phyloP scores from a whole-genome alignment of 2,329 filamentous ascomycete species.

The Pleurostoma richardsiae region DNA sequence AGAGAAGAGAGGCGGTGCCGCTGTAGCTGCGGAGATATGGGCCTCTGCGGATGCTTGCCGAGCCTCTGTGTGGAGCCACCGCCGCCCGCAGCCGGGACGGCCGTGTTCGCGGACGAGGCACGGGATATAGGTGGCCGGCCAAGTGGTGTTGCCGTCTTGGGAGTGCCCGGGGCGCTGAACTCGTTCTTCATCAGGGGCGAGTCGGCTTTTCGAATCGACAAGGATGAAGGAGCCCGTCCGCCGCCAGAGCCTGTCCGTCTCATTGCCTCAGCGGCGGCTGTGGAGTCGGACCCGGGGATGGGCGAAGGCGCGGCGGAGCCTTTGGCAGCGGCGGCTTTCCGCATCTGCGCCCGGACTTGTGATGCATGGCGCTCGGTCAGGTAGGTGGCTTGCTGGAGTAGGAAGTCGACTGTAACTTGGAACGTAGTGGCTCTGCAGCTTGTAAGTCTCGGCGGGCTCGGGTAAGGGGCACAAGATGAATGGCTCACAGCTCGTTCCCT shows the following conservation, averaged over 20 bases:
- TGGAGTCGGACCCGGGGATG: constrained; percentile 42
- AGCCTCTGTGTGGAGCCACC: constrained; percentile 22
- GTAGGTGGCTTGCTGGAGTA: constrained; percentile 90
- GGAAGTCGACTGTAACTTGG: constrained; percentile 79
- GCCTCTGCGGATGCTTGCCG: constrained; percentile 5
- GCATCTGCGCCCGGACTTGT: constrained; percentile 85
- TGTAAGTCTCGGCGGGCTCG: constrained; percentile 11
- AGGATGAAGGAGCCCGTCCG: constrained; percentile 42
- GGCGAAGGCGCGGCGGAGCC: constrained; percentile 53
- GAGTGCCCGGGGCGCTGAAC: constrained; percentile 33
- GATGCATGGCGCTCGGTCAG: constrained; percentile 87
- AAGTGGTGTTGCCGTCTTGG: constrained; percentile 28
- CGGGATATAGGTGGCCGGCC: constrained; percentile 40
- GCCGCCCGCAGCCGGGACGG: constrained; percentile 24
- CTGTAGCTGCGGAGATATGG: constrained; percentile 19
- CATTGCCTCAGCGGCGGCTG: constrained; percentile 37
- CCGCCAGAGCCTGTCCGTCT: constrained; percentile 44
- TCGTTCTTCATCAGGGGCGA: constrained; percentile 48
- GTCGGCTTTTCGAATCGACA: constrained; percentile 51
- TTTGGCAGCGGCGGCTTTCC: constrained; percentile 58
- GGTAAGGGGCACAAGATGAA: constrained; percentile 6
- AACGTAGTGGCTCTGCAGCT: constrained; percentile 63
- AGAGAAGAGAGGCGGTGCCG: constrained; percentile 40
- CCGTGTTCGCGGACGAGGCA: constrained; percentile 41
- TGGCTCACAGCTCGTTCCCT: constrained; percentile 73